Evolutionary conservation across 495 filamentous ascomycete species (phyloP).

Genomic region (Chlorociboria aeruginascens): DNA sequence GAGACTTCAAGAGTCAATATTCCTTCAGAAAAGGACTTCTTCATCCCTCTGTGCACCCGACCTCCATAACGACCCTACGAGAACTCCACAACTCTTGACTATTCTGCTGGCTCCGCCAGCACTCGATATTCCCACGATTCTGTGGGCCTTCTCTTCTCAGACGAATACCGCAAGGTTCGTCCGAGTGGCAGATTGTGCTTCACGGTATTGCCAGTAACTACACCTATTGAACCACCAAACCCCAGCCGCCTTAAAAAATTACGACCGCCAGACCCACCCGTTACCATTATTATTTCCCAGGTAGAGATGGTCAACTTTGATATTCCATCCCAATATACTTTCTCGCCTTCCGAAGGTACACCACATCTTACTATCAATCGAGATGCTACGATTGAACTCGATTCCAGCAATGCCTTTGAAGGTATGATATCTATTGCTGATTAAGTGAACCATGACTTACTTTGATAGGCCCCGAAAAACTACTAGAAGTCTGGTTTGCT

Average conservation of each 20-base stretch:
- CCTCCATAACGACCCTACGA: conserved; percentile 72
- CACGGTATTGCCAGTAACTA: conserved; percentile 30
- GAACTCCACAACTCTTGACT: conserved; percentile 32
- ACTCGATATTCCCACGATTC: conserved; percentile 36
- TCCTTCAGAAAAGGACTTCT: conserved; percentile 72
- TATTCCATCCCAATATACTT: conserved; percentile 67
- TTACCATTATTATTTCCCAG: conserved; percentile 9
- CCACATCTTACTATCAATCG: conserved; percentile 93
- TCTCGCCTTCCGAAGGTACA: conserved; percentile 69
- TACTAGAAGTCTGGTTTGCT: conserved; percentile 97
- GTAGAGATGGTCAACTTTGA: conserved; percentile 70
- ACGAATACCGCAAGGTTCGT: conserved; percentile 81
- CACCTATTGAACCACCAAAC: background rate
- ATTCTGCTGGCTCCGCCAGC: conserved; percentile 46
- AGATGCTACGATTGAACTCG: conserved; percentile 85
- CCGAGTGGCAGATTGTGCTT: conserved; percentile 68
- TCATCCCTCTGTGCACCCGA: conserved; percentile 68
- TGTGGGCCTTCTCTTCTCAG: conserved; percentile 95
- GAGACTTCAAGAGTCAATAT: conserved; percentile 61
- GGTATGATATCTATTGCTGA: conserved; percentile 34
- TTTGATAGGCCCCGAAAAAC: conserved; percentile 75
- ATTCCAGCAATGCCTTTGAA: conserved; percentile 95
- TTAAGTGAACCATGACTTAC: conserved; percentile 6
- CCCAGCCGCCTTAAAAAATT: background rate
- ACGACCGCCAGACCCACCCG: background rate